Evolutionary conservation across 306 rosid species (phyloP).

Genomic region (Citrullus colocynthis): DNA sequence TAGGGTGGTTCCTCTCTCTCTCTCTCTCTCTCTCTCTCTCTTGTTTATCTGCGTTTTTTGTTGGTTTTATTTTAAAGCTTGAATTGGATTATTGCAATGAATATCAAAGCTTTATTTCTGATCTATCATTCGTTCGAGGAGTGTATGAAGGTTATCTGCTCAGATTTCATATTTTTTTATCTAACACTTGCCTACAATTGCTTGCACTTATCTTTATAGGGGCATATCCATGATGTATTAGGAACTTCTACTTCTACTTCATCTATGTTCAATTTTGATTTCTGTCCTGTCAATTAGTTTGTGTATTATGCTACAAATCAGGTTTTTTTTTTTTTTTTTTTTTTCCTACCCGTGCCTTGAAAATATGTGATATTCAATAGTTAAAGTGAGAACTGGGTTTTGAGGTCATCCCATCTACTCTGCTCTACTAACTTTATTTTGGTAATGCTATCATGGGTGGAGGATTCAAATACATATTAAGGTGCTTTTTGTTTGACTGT

Average conservation of each 20-base stretch:
- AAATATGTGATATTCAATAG: background rate
- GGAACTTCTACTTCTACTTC: background rate
- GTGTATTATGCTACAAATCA: background rate
- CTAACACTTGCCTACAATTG: background rate
- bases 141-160: background rate
- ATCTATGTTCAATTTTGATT: no score
- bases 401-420: background rate
- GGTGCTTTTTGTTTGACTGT: background rate
- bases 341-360: background rate
- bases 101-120: background rate
- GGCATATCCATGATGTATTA: background rate
- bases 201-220: background rate
- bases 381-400: background rate
- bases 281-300: background rate
- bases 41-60: background rate
- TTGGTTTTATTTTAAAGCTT: background rate
- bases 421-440: background rate
- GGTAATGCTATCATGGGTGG: background rate
- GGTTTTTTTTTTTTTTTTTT: background rate
- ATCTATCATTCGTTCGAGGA: background rate
- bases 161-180: background rate
- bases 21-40: background rate
- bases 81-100: background rate
- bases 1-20: background rate
- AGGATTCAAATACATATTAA: background rate